Evolutionary conservation across 768 basidiomycete genomes (phyloP), one percentile per base, ranked within the genome.

Genomic region (Leccinum sublutescens): DNA sequence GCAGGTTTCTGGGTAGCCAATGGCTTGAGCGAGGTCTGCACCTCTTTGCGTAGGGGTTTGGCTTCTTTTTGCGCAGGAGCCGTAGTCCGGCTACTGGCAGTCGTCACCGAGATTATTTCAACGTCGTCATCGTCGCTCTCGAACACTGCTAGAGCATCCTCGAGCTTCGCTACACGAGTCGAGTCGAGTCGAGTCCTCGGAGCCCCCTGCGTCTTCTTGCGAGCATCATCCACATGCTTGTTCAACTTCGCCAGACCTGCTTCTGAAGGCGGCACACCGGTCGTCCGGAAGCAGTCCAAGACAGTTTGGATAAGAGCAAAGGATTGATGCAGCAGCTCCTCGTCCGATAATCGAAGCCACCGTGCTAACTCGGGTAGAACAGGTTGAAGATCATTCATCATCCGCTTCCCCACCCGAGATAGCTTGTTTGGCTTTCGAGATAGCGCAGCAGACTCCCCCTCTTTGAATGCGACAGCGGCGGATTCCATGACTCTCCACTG

Each of bases 281-380:
- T 83, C 49, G 85, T 83, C 54, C 82, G 81, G 75, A 97, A 93
- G 60, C 89, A 85, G 19, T 84, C 82, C 52, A 98, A 78, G 27
- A 98, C 80, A 12, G 85, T 83, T 67, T 91, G 86, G 23, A 98
- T 77, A 21, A 98, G 80, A 52, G 90, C 79, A 63, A 92, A 94
- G 0, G 94, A 89, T 66, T 95, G 93, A 72, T 95, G 88, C 2
- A 98, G 78, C 6, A 97, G 80, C 68, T 98, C 96, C 65, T 88
- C 83, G 73, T 98, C 93, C 12, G 95, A 98, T 36, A 98, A 79
- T 25, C 95, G 87, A 50, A 98, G 77, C 97, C 97, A 99, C 54
- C 85, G 81, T 17, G 87, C 79, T 52, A 96, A 79, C 66, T 93
- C 89, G 3, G 82, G 80, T 52, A 99, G 76, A 61, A 97, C 88